phyloP scores from a whole-genome alignment of 257 asterid genomes.

The Eucommia ulmoides region DNA sequence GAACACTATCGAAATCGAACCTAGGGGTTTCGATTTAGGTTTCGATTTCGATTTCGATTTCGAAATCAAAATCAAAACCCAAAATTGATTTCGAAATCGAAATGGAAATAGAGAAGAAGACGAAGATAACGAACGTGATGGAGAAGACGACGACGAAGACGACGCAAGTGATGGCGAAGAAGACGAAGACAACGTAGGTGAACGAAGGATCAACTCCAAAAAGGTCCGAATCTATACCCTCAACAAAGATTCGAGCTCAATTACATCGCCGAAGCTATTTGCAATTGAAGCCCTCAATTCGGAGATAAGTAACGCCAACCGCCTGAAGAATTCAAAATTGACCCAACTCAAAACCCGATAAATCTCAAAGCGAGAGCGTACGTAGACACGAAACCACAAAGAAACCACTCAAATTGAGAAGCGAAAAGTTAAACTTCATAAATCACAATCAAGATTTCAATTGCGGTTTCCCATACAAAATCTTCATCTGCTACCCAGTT shows the following conservation, averaged over 20 bases:
- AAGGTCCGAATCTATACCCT: neutral
- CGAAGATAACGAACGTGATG: no score
- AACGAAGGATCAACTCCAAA: no score
- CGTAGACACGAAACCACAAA: neutral
- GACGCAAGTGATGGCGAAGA: no score
- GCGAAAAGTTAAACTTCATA: neutral
- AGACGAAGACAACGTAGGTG: no score
- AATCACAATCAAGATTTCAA: neutral
- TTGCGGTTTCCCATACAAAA: neutral
- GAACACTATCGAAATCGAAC: no score
- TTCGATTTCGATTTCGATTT: no score
- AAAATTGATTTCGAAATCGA: no score
- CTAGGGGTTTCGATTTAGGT: no score
- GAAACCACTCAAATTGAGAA: neutral
- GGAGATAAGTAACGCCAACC: neutral
- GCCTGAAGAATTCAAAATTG: neutral
- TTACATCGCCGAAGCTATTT: neutral
- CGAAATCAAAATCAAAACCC: no score
- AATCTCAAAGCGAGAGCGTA: neutral
- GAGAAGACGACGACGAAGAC: no score
- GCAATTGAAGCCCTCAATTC: no score
- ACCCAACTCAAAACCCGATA: neutral
- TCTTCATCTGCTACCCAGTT: neutral
- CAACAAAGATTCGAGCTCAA: neutral
- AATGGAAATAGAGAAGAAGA: no score